Evolutionary conservation across 257 asterid species (phyloP).

Genomic region (Fraxinus anomala): DNA sequence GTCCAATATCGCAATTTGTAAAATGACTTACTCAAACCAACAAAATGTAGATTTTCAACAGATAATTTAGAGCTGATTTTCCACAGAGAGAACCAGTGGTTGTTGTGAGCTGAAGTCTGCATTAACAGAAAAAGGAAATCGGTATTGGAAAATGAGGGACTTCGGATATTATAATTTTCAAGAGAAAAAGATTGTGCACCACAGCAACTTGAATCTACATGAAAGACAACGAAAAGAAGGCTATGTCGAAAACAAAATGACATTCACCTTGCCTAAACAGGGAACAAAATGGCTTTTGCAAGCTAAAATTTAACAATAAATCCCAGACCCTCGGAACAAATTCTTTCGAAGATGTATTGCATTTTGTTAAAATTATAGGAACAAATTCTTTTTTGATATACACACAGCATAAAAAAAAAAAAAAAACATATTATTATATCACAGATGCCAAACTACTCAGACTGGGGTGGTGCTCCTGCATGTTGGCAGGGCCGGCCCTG

Average conservation of each 20-base stretch:
- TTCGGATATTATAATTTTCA: not conserved
- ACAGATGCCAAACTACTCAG: slow-evolving; percentile 28
- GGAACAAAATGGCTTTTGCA: not conserved
- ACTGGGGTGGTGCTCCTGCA: not conserved
- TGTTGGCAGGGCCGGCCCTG: too few species aligned
- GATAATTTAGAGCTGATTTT: not conserved
- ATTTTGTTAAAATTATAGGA: slow-evolving; percentile 4
- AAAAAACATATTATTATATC: not conserved
- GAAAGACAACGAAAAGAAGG: not conserved
- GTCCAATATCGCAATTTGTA: slow-evolving; percentile 12
- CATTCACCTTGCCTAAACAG: not conserved
- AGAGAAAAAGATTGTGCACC: not conserved
- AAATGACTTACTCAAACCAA: not conserved
- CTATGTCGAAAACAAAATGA: not conserved
- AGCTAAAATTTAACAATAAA: slow-evolving; percentile 8
- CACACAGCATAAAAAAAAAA: not conserved
- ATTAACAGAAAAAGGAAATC: slow-evolving; percentile 8
- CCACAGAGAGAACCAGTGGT: slow-evolving; percentile 1
- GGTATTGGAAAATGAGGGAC: not conserved
- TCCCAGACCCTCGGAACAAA: slow-evolving; percentile 1
- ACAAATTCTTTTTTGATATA: slow-evolving; percentile 25
- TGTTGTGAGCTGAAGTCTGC: slow-evolving; percentile 25
- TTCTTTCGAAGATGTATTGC: not conserved
- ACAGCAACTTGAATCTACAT: not conserved
- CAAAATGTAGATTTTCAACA: slow-evolving; percentile 1